Evolutionary conservation across 2,329 filamentous ascomycete genomes (phyloP).

Genomic region (Sarocladiaceae sp.): DNA sequence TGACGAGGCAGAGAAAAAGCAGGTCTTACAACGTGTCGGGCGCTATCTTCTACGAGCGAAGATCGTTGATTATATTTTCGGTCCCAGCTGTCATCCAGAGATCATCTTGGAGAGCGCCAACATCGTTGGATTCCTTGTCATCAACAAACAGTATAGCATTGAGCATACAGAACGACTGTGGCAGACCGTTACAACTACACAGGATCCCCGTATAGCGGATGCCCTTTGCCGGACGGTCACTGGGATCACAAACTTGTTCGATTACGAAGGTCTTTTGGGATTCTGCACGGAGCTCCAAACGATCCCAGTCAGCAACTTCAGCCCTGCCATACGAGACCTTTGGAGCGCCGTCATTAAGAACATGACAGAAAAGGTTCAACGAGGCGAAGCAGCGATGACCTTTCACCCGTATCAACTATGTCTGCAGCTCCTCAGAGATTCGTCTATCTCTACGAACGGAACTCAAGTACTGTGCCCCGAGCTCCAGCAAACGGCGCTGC

Average conservation of each 20-base stretch:
- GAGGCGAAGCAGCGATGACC: conserved; percentile 26
- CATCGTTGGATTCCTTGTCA: conserved; percentile 79
- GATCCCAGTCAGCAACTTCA: conserved; percentile 58
- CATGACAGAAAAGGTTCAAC: conserved; percentile 35
- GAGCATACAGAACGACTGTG: conserved; percentile 75
- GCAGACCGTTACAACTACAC: conserved; percentile 73
- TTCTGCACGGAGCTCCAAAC: conserved; percentile 64
- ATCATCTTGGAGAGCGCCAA: conserved; percentile 76
- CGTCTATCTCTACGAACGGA: conserved; percentile 49
- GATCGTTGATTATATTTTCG: conserved; percentile 80
- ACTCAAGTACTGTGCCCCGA: conserved; percentile 52
- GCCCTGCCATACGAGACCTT: conserved; percentile 53
- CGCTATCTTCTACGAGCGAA: conserved; percentile 62
- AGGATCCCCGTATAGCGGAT: conserved; percentile 78
- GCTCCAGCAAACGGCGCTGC: conserved; percentile 57
- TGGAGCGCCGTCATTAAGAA: conserved; percentile 51
- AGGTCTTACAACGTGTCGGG: conserved; percentile 60
- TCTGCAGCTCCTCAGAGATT: conserved; percentile 65
- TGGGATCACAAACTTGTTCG: conserved; percentile 41
- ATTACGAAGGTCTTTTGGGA: conserved; percentile 49
- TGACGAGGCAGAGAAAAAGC: conserved; percentile 27
- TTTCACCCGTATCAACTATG: conserved; percentile 44
- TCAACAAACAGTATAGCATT: conserved; percentile 66
- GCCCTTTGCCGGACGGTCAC: conserved; percentile 65
- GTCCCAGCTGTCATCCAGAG: conserved; percentile 86